Conservation (phyloP, 1,284 basidiomycete species). For the Phaffia rhodozyma region DNA sequence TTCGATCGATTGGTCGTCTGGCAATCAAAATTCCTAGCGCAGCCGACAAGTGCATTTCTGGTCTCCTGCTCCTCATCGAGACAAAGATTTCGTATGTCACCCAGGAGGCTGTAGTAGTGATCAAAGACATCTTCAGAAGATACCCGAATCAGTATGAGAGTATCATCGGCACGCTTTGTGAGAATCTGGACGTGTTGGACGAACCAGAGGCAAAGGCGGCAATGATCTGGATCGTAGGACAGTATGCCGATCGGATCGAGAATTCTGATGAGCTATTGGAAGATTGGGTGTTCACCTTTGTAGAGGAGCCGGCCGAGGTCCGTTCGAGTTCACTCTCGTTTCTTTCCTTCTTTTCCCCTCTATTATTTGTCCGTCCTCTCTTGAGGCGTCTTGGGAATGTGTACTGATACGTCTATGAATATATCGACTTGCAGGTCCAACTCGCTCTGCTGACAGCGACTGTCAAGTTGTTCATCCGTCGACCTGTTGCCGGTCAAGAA, state of each 20-base stretch:
- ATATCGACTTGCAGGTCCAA: slow-evolving; percentile 57
- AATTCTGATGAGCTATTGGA: slow-evolving; percentile 92
- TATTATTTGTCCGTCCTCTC: background rate
- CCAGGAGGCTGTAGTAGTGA: slow-evolving; percentile 93
- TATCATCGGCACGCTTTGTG: slow-evolving; percentile 83
- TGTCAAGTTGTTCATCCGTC: slow-evolving; percentile 94
- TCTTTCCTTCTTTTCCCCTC: background rate
- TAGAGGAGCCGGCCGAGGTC: slow-evolving; percentile 84
- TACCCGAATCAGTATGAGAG: slow-evolving; percentile 96
- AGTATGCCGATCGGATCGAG: slow-evolving; percentile 92
- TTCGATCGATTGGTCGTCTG: slow-evolving; percentile 86
- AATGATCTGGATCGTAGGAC: slow-evolving; percentile 97
- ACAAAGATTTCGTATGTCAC: slow-evolving; percentile 94
- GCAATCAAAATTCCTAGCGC: slow-evolving; percentile 92
- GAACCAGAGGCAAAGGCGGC: slow-evolving; percentile 94
- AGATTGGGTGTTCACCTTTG: slow-evolving; percentile 78
- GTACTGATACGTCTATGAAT: slow-evolving; percentile 5
- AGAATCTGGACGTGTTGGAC: slow-evolving; percentile 81
- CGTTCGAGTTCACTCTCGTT: slow-evolving; percentile 35
- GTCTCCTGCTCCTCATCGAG: slow-evolving; percentile 75
- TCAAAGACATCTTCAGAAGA: slow-evolving; percentile 93
- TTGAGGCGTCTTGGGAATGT: background rate
- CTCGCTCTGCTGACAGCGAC: slow-evolving; percentile 85
- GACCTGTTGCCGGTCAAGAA: slow-evolving; percentile 76
- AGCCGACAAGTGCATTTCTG: slow-evolving; percentile 79